Evolutionary conservation across 768 basidiomycete species (phyloP).

Genomic region (Tricholoma sp.): DNA sequence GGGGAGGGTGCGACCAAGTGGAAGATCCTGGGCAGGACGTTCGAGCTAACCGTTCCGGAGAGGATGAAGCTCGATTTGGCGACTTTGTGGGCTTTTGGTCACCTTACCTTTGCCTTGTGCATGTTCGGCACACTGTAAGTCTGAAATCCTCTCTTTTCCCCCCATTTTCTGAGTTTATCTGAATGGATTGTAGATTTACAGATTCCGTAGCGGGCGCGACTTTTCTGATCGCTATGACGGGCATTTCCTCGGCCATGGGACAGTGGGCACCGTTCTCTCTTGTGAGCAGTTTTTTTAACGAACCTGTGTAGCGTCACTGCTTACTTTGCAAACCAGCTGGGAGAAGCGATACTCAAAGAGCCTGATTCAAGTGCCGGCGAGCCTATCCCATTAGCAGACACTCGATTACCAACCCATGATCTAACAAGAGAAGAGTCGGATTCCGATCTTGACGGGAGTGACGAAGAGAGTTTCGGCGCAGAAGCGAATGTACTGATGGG

Average conservation of each 20-base stretch:
- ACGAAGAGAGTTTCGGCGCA: background rate
- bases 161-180: background rate
- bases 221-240: slow-evolving; percentile 68
- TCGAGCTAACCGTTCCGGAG: slow-evolving; percentile 27
- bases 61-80: slow-evolving; percentile 57
- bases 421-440: slow-evolving; percentile 15
- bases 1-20: background rate
- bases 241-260: slow-evolving; percentile 87
- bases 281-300: slow-evolving; percentile 31
- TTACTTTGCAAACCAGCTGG: slow-evolving; percentile 44
- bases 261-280: slow-evolving; percentile 93
- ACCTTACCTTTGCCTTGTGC: slow-evolving; percentile 65
- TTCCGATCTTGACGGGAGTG: slow-evolving; percentile 8
- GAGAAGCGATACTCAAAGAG: slow-evolving; percentile 77
- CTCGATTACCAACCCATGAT: slow-evolving; percentile 29
- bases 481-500: slow-evolving; percentile 24
- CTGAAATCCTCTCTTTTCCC: background rate
- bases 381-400: slow-evolving; percentile 38
- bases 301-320: slow-evolving; percentile 17
- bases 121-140: slow-evolving; percentile 86
- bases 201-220: slow-evolving; percentile 70
- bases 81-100: slow-evolving; percentile 76
- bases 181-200: slow-evolving; percentile 51
- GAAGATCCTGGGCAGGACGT: background rate
- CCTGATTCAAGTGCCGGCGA: slow-evolving; percentile 29